Evolutionary conservation across 495 filamentous ascomycete genomes (phyloP), one percentile per base, ranked within the genome.

Genomic region (Cetradonia linearis): DNA sequence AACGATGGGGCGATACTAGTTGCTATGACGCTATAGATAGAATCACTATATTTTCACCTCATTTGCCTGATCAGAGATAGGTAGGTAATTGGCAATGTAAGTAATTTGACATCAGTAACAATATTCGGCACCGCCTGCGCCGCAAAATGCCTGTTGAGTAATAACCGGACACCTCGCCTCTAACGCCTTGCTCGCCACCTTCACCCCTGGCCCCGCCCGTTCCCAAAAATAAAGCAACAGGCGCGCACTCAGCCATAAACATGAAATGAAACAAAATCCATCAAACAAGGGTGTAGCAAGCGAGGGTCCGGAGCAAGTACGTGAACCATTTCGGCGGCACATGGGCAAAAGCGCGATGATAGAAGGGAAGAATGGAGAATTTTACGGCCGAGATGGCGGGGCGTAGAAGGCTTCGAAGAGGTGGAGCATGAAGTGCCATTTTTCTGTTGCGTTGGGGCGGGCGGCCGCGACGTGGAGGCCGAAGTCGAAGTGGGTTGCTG

Each of bases 351-450:
- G 55, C 42, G 10, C 58, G 36, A 6, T 11, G 20, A 14, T 60
- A 60, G 37, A 55, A 60, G 18, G 55, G 25, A 18, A 60, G 49
- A 23, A 60, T 47, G 11, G 58, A 60, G 49, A 55, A 46, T 44
- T 60, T 60, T 14, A 47, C 40, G 0, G 20, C 44, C 20, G 58
- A 48, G n/a, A 60, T 55, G 16, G 49, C 49, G 4, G 58, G 49
- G 47, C 52, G 14, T 55, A 60, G 16, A 55, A 42, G 23, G 55
- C 55, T 34, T 60, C 58, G 27, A 44, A 60, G 16, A 60, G 1
- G 10, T 44, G 55, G 4, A 60, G 52, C 6, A 55, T 34, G 11
- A n/a, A 25, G 36, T 55, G 44, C 58, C 58, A 55, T 27, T 60
- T 44, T n/a, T 53, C 48, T 2, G 18, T 30, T 13, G 58, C 58